phyloP scores from a whole-genome alignment of 2,329 filamentous ascomycete genomes.

The Nemania serpens region DNA sequence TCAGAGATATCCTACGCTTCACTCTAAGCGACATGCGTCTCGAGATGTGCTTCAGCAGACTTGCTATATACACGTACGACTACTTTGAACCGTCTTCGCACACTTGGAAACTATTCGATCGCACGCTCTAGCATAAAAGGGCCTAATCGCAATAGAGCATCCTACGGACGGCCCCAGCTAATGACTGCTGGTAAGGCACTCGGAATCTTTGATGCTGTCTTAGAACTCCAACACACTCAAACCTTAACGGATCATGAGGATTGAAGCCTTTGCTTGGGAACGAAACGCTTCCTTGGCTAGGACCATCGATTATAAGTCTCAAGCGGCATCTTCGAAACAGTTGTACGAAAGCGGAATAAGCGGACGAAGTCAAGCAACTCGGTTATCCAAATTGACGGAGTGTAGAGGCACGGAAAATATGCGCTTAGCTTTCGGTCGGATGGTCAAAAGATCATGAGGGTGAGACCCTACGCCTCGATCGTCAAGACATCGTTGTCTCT shows the following conservation, averaged over 20 bases:
- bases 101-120: neutral
- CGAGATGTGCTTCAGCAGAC: neutral
- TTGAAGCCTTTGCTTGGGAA: neutral
- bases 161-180: neutral
- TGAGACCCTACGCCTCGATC: no score
- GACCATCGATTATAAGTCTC: neutral
- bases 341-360: neutral
- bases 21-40: neutral
- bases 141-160: neutral
- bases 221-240: neutral
- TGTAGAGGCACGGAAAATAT: neutral
- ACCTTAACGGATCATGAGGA: neutral
- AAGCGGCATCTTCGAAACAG: neutral
- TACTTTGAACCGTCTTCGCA: neutral
- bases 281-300: neutral
- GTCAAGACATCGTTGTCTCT: no score
- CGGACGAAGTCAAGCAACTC: neutral
- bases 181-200: neutral
- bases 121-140: neutral
- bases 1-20: neutral
- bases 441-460: neutral
- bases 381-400: neutral
- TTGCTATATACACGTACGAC: neutral
- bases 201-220: neutral
- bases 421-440: neutral